Evolutionary conservation across 2,329 filamentous ascomycete genomes (phyloP).

Genomic region (Fonsecaea pedrosoi): DNA sequence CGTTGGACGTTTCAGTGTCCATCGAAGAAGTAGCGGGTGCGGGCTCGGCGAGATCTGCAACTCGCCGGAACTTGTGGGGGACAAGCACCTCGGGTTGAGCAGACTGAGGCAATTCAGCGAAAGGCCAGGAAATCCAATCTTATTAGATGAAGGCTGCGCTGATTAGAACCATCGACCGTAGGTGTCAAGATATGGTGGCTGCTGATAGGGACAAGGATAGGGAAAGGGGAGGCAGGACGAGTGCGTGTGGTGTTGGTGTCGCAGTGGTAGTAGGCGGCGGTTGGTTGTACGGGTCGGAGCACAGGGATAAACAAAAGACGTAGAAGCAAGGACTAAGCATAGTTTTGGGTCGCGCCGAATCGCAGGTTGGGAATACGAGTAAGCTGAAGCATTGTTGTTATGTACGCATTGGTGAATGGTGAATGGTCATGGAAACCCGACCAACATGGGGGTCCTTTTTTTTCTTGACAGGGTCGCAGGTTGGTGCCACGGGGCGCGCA

Average conservation of each 20-base stretch:
- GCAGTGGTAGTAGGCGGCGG: not conserved
- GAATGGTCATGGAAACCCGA: constrained; percentile 1
- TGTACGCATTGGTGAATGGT: not conserved
- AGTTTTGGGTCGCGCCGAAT: constrained; percentile 19
- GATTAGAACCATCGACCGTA: not conserved
- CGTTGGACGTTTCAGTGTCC: not conserved
- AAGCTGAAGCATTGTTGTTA: not conserved
- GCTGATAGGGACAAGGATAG: not conserved
- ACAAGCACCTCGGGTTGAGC: not conserved
- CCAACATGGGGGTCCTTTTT: not conserved
- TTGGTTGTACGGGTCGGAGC: not conserved
- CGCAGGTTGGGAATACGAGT: not conserved
- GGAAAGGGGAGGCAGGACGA: not conserved
- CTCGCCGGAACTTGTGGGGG: not conserved
- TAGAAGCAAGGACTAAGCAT: constrained; percentile 4
- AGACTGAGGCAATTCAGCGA: not conserved
- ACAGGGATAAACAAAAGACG: constrained; percentile 14
- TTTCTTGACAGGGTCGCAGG: too few species aligned
- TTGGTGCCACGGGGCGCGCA: not conserved
- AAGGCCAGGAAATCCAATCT: not conserved
- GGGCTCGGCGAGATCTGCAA: constrained; percentile 2
- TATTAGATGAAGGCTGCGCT: not conserved
- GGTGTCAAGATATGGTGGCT: not conserved
- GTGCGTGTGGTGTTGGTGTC: not conserved
- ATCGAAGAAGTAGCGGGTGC: not conserved